Base-by-base conservation (phyloP, 2,329 filamentous ascomycete genomes). In the Alternaria sp. region DNA sequence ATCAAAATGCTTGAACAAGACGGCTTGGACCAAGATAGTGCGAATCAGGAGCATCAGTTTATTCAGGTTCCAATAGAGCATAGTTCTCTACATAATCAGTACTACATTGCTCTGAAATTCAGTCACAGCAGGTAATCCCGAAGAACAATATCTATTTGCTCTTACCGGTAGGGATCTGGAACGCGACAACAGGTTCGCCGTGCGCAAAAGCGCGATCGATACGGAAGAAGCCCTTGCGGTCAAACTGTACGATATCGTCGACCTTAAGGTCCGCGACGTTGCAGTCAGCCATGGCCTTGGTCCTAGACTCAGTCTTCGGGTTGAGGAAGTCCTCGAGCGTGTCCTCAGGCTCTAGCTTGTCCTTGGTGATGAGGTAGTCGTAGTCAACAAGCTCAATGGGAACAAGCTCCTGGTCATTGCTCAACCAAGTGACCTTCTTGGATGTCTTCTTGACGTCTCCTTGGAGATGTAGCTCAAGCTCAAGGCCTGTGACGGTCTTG, bases 341-440 rank as follows among this genome's bases (percentile, higher is more conserved):
- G 72, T 97, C 94, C 2, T 95, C 75, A 7, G 95, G 91, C 78
- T 93, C 91, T 28, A 98, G 85, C 76, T 95, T 94, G 77, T 98
- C 94, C 85, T 97, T 98, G 61, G 91, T 96, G 75, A 98, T 91
- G 49, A 98, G 86, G 81, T 96, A 94, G 81, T 97, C 94, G 77
- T 97, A 98, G 69, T 97, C 93, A 81, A 94, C 94, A 11, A 97
- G 86, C 79, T 97, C 92, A 22, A 95, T 89, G 7, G 89, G 88
- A 14, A 96, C 85, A 0, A 97, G 86, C 59, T 91, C 87, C 81
- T 94, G 91, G 67, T 92, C 87, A 0, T 86, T 87, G 1, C 92
- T 90, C 48, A 98, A 83, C 94, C 94, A 98, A 1, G 94, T 97
- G 38, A 98, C 88, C 85, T 98, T 98, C 88, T 97, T 97, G 74